Evolutionary conservation across 257 asterid genomes (phyloP), one percentile per base, ranked within the genome.

Genomic region (Solanum arcanum): DNA sequence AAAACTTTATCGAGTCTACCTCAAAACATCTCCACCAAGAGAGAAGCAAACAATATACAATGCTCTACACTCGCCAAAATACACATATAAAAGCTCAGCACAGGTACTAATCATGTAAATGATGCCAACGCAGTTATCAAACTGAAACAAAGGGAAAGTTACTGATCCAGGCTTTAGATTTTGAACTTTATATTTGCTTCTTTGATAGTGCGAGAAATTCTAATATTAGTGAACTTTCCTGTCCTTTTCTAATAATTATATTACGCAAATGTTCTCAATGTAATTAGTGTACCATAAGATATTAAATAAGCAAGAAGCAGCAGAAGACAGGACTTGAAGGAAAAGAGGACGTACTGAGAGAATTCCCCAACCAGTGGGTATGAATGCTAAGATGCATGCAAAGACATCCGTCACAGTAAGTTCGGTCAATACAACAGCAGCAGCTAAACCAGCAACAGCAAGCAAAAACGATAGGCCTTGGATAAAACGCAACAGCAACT

Each of bases 351-450:
- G 91, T 94, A 95, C 99, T n/a, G 92, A 94, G n/a, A 97, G 99
- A 88, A 97, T 93, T 88, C 95, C 99, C 99, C 99, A 97, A 41
- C 99, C 99, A 66, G 99, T 97, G 89, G 99, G 99, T 70, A 97
- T 90, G 91, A 97, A 97, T 87, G 99, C 99, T 91, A 97, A 91
- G 91, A 95, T 88, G 91, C 93, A 92, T 66, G 99, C 98, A 85
- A 97, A 94, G 92, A 97, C 88, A 88, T 97, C 99, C 14, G 93
- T 4, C 74, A 97, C 91, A 81, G 96, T 69, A 86, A 97, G 95
- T 0, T 68, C 6, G 4, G 99, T 97, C 10, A 94, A 29, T 52
- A 70, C 95, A 86, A 97, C 89, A 23, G 99, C 99, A 41, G 91
- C 94, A 73, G 89, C 88, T 89, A 97, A 76, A 62, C 99, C 99